These are phyloP conservation scores for Chlorella sp. DNA, from an alignment of 139 green algal species.

Conservation along the genomic window DNA sequence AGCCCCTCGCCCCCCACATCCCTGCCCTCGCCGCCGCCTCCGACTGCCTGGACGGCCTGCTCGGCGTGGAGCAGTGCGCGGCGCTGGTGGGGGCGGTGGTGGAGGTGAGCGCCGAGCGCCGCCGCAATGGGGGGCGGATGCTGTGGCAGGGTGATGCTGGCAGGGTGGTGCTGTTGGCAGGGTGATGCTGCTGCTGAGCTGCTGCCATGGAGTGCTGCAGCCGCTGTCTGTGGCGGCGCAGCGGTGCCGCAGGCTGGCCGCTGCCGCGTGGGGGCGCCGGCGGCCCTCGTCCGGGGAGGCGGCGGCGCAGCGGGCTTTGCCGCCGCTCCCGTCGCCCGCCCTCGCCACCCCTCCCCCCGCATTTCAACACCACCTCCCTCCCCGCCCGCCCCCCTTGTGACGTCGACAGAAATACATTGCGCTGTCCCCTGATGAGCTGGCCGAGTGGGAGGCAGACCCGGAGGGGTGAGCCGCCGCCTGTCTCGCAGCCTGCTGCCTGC, in stretches of 20 bases:
- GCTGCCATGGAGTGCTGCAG: too few relatives aligned
- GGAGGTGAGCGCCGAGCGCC: neutral
- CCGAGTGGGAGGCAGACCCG: conserved; percentile 71
- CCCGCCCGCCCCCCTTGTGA: too few relatives aligned
- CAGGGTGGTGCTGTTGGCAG: too few relatives aligned
- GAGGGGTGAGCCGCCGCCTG: conserved; percentile 20
- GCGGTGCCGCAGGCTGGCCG: neutral
- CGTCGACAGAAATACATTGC: conserved; percentile 78
- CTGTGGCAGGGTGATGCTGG: too few relatives aligned
- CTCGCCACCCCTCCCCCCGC: too few relatives aligned
- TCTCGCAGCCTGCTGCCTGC: neutral
- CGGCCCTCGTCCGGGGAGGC: conserved; percentile 17
- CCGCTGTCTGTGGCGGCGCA: neutral
- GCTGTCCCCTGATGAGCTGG: conserved; percentile 70
- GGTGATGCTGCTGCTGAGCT: too few relatives aligned
- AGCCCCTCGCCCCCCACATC: too few relatives aligned
- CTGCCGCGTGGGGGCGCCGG: neutral
- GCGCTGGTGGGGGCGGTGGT: conserved; percentile 32
- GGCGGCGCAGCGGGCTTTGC: conserved; percentile 14
- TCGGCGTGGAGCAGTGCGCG: conserved; percentile 28
- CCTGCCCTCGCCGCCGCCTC: conserved; percentile 10
- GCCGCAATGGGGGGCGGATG: too few relatives aligned
- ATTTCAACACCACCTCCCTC: too few relatives aligned
- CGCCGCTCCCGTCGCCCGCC: conserved; percentile 54
- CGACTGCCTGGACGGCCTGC: conserved; percentile 35